A percentile compares a stretch with the other conserved stretches of the same genome.
Conservation (phyloP, 1,284 basidiomycete genomes). For the Tetrapyrgos nigripes region DNA sequence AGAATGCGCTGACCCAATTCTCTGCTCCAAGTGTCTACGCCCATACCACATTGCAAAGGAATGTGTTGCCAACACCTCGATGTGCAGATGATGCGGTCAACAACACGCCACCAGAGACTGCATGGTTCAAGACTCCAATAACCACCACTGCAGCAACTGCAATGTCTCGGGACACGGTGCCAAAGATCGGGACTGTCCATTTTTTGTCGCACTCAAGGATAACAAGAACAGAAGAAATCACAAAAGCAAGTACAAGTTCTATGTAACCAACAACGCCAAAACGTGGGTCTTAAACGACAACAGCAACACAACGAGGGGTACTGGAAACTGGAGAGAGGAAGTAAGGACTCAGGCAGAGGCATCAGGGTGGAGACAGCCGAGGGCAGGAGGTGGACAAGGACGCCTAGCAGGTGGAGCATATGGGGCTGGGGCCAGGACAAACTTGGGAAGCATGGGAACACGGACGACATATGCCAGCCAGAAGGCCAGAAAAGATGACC, state of each 20-base stretch:
- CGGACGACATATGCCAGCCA: background rate
- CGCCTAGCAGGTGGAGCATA: too few relatives aligned
- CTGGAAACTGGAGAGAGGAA: background rate
- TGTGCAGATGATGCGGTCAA: constrained; percentile 17
- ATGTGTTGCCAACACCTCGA: background rate
- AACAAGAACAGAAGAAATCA: constrained; percentile 4
- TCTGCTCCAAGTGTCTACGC: constrained; percentile 13
- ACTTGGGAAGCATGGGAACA: background rate
- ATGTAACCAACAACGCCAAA: constrained; percentile 4
- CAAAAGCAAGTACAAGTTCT: constrained; percentile 16
- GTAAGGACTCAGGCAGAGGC: background rate
- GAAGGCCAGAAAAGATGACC: background rate
- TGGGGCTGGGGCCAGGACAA: too few relatives aligned
- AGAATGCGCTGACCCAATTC: constrained; percentile 3
- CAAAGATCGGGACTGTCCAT: constrained; percentile 14
- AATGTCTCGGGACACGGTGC: constrained; percentile 16
- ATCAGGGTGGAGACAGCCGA: background rate
- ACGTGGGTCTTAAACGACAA: constrained; percentile 15
- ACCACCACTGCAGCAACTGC: constrained; percentile 13
- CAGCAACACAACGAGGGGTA: background rate
- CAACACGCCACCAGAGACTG: constrained; percentile 14
- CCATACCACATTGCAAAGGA: constrained; percentile 2
- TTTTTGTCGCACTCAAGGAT: background rate
- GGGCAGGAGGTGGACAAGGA: too few relatives aligned
- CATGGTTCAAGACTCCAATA: background rate